A percentile compares a stretch with the other conserved stretches of the same genome.
Conservation (phyloP, 306 rosid genomes). For the Vicia villosa region DNA sequence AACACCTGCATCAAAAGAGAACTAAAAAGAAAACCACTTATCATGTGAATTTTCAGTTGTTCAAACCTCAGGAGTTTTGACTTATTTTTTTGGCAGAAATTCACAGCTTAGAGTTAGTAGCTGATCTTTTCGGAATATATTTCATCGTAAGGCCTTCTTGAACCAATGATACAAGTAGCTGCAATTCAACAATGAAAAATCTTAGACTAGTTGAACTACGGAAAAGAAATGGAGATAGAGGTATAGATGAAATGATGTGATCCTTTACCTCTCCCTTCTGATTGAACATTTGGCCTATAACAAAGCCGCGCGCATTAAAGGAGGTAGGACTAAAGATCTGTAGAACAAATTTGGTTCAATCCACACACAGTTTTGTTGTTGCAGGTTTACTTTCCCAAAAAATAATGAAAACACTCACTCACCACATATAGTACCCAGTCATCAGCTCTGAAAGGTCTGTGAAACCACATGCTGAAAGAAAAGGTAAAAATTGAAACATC, state of each 20-base stretch:
- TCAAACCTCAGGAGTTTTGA: constrained; percentile 49
- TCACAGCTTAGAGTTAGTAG: constrained; percentile 65
- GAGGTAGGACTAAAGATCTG: too few relatives aligned
- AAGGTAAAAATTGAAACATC: constrained; percentile 7
- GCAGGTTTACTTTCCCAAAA: neutral
- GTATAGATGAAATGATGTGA: too few relatives aligned
- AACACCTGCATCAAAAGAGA: neutral
- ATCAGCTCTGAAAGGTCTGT: constrained; percentile 84
- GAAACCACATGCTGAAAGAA: constrained; percentile 83
- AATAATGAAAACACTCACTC: constrained; percentile 51
- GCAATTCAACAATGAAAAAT: constrained; percentile 30
- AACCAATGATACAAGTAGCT: constrained; percentile 62
- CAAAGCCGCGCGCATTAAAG: too few relatives aligned
- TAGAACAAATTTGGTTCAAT: too few relatives aligned
- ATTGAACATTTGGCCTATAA: too few relatives aligned
- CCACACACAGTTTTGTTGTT: neutral
- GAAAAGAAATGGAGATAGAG: constrained; percentile 10
- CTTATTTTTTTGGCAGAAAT: neutral
- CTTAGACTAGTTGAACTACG: constrained; percentile 20
- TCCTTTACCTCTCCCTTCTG: constrained; percentile 7
- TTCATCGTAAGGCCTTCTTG: constrained; percentile 82
- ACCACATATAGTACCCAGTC: constrained; percentile 87
- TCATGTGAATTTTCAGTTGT: constrained; percentile 13
- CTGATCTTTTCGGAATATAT: constrained; percentile 33
- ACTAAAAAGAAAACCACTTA: constrained; percentile 9